Conservation (phyloP, 2,329 filamentous ascomycete genomes). For the Pseudocercospora vitis region DNA sequence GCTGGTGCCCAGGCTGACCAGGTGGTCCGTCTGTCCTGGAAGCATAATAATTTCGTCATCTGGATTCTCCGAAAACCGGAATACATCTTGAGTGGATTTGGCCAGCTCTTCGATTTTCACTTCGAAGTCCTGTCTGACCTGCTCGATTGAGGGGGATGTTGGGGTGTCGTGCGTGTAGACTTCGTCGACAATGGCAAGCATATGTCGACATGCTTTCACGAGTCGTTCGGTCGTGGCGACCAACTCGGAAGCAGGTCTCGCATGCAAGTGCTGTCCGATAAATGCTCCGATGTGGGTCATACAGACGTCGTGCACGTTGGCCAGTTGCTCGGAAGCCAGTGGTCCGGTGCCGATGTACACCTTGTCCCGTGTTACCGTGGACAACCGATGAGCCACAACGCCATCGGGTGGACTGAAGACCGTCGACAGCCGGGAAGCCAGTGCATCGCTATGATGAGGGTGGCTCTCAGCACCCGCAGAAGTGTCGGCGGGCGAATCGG, state of each 20-base stretch:
- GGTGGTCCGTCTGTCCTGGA: slow-evolving; percentile 47
- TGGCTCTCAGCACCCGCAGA: slow-evolving; percentile 12
- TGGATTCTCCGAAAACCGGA: slow-evolving; percentile 66
- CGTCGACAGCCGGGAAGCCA: slow-evolving; percentile 16
- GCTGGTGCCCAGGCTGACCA: slow-evolving; percentile 34
- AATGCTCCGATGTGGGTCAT: slow-evolving; percentile 89
- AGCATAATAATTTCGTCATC: slow-evolving; percentile 75
- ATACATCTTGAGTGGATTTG: slow-evolving; percentile 74
- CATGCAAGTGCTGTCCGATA: slow-evolving; percentile 89
- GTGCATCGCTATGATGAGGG: background rate
- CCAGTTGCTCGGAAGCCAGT: slow-evolving; percentile 80
- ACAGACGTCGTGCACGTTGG: slow-evolving; percentile 79
- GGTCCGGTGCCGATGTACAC: slow-evolving; percentile 49
- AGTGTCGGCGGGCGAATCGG: background rate
- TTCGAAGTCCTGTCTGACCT: slow-evolving; percentile 74
- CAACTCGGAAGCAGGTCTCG: slow-evolving; percentile 83
- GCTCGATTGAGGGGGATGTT: slow-evolving; percentile 64
- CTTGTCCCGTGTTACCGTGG: slow-evolving; percentile 29
- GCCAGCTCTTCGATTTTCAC: slow-evolving; percentile 77
- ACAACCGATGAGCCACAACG: slow-evolving; percentile 34
- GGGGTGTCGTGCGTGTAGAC: slow-evolving; percentile 76
- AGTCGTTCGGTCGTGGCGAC: slow-evolving; percentile 80
- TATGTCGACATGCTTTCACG: slow-evolving; percentile 73
- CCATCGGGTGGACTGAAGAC: slow-evolving; percentile 24
- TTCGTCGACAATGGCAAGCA: slow-evolving; percentile 77